These are phyloP conservation scores for Tetrahymena elliotti DNA, from an alignment of 73 alveolate genomes.

Conservation along the genomic window DNA sequence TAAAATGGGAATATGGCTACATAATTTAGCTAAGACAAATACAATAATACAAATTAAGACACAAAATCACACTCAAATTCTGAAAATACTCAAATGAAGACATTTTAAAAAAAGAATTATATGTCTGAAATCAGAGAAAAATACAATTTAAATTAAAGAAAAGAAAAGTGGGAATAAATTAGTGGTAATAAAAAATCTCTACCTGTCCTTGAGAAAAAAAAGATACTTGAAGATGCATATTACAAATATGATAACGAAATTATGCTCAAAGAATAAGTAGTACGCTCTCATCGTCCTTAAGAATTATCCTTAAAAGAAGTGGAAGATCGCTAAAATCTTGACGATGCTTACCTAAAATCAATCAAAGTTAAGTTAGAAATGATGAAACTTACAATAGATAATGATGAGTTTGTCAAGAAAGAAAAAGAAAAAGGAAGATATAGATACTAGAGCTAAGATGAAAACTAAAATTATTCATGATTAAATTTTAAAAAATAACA, in stretches of 20 bases:
- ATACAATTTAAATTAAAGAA: neutral
- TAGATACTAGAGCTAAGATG: neutral
- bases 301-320: neutral
- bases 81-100: neutral
- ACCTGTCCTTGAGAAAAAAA: neutral
- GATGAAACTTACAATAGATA: neutral
- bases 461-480: neutral
- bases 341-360: neutral
- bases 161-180: neutral
- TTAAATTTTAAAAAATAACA: too few species aligned
- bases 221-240: neutral
- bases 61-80: neutral
- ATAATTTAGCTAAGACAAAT: neutral
- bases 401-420: neutral
- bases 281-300: neutral
- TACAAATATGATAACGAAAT: neutral
- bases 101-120: neutral
- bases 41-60: neutral
- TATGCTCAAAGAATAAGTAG: neutral
- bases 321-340: neutral
- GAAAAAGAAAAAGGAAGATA: neutral
- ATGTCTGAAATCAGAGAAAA: neutral
- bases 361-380: neutral
- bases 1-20: neutral
- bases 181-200: neutral